A percentile compares a stretch with the other conserved stretches of the same genome.
Conservation (phyloP, 805 yeast species). For the Tetrapisispora phaffii region DNA sequence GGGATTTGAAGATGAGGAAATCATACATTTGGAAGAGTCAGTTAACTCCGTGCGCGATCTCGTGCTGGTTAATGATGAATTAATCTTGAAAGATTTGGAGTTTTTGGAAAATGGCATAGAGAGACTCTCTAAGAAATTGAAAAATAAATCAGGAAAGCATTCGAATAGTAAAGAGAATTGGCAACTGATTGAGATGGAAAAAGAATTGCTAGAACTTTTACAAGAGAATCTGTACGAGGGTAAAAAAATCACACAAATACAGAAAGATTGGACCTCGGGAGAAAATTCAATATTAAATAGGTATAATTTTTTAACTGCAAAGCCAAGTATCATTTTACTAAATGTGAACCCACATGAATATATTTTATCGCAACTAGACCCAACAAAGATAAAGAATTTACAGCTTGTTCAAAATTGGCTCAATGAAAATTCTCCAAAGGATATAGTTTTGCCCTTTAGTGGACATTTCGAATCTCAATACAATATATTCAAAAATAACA, state of each 20-base stretch:
- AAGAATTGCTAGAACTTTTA: constrained; percentile 33
- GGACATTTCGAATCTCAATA: constrained; percentile 39
- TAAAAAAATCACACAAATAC: constrained; percentile 47
- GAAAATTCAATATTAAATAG: constrained; percentile 62
- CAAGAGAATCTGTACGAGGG: constrained; percentile 44
- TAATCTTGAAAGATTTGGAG: constrained; percentile 69
- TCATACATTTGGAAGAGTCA: constrained; percentile 62
- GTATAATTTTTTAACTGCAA: constrained; percentile 71
- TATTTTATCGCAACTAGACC: constrained; percentile 20
- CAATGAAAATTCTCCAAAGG: constrained; percentile 47
- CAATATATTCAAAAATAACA: constrained; percentile 26
- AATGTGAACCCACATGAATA: constrained; percentile 69
- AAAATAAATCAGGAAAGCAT: constrained; percentile 24
- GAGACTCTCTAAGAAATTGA: constrained; percentile 34
- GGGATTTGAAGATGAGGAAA: constrained; percentile 65
- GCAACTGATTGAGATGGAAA: constrained; percentile 31
- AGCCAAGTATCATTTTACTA: constrained; percentile 72
- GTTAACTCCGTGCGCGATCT: constrained; percentile 71
- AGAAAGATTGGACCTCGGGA: constrained; percentile 49
- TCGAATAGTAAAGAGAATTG: neutral
- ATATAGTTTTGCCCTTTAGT: constrained; percentile 58
- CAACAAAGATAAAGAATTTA: constrained; percentile 41
- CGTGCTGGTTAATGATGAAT: constrained; percentile 64
- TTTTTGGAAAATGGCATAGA: constrained; percentile 53
- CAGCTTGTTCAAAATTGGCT: constrained; percentile 56